phyloP scores from a whole-genome alignment of 768 basidiomycete species.

The Hypholoma sublateritium region DNA sequence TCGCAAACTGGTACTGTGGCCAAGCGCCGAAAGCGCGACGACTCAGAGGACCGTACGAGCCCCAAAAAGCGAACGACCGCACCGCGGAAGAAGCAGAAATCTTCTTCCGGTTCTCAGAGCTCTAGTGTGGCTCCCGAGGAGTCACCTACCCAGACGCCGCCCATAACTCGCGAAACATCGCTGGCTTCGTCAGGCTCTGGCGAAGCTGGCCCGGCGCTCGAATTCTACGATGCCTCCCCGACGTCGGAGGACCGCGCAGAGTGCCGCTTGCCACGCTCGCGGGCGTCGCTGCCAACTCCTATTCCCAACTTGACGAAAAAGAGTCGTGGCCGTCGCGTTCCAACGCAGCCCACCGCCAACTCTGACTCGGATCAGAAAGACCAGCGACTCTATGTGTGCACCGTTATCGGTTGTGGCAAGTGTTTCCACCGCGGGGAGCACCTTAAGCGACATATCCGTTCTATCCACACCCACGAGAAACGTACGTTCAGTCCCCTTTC shows the following conservation, averaged over 20 bases:
- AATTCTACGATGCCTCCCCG: slow-evolving; percentile 14
- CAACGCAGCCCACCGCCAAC: slow-evolving; percentile 40
- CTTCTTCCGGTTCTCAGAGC: not conserved
- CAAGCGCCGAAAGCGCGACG: slow-evolving; percentile 23
- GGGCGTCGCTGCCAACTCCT: slow-evolving; percentile 61
- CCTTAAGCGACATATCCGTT: slow-evolving; percentile 72
- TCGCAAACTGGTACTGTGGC: slow-evolving; percentile 25
- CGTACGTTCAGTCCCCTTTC: slow-evolving; percentile 45
- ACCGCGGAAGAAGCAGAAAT: slow-evolving; percentile 23
- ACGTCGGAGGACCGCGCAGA: slow-evolving; percentile 26
- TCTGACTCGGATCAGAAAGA: slow-evolving; percentile 26
- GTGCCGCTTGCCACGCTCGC: slow-evolving; percentile 47
- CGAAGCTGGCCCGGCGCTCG: not conserved
- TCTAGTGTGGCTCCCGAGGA: slow-evolving; percentile 5
- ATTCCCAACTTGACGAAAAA: slow-evolving; percentile 81
- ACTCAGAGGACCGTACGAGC: slow-evolving; percentile 14
- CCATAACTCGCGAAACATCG: slow-evolving; percentile 4
- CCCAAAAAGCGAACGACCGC: slow-evolving; percentile 17
- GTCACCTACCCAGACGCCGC: slow-evolving; percentile 1
- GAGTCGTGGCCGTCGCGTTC: slow-evolving; percentile 76
- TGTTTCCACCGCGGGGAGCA: slow-evolving; percentile 75
- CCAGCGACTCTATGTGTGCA: slow-evolving; percentile 53
- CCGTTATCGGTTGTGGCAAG: slow-evolving; percentile 69
- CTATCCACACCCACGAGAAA: slow-evolving; percentile 77
- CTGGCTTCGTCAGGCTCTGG: not conserved